These are phyloP conservation scores for Thermothielavioides terrestris DNA, from an alignment of 495 filamentous ascomycete genomes.

Conservation along the genomic window DNA sequence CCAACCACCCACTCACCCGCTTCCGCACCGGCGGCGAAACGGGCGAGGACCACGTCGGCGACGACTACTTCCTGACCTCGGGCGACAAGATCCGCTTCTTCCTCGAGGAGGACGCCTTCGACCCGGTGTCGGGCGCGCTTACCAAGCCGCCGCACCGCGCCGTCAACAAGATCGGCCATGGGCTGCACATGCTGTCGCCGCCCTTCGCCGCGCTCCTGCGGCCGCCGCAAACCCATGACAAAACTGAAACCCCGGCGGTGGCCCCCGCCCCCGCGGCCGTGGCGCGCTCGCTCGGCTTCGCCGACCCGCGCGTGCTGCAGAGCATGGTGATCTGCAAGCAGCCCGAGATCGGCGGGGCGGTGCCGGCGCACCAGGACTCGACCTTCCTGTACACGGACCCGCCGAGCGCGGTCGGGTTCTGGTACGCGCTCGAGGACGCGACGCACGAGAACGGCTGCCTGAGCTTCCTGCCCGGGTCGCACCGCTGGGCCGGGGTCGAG, in stretches of 20 bases:
- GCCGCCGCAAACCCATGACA: constrained; percentile 35
- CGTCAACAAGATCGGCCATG: constrained; percentile 97
- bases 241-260: constrained; percentile 6
- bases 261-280: constrained; percentile 48
- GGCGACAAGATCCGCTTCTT: constrained; percentile 93
- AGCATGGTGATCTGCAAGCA: constrained; percentile 99
- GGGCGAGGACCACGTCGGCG: constrained; percentile 67
- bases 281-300: constrained; percentile 62
- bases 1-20: constrained; percentile 80
- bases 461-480: constrained; percentile 73
- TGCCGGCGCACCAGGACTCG: constrained; percentile 81
- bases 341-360: constrained; percentile 84
- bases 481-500: constrained; percentile 54
- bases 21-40: constrained; percentile 74
- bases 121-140: constrained; percentile 47
- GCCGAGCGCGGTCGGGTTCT: constrained; percentile 84
- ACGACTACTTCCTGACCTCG: constrained; percentile 84
- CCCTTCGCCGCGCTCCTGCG: constrained; percentile 57
- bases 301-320: constrained; percentile 65
- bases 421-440: constrained; percentile 92
- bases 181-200: constrained; percentile 65
- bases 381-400: constrained; percentile 91
- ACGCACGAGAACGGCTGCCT: constrained; percentile 78
- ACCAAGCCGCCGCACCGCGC: constrained; percentile 68
- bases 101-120: constrained; percentile 84